A percentile compares a stretch with the other conserved stretches of the same genome.
phyloP scores from a whole-genome alignment of 2,329 filamentous ascomycete genomes.

The Kalmusia sp. region DNA sequence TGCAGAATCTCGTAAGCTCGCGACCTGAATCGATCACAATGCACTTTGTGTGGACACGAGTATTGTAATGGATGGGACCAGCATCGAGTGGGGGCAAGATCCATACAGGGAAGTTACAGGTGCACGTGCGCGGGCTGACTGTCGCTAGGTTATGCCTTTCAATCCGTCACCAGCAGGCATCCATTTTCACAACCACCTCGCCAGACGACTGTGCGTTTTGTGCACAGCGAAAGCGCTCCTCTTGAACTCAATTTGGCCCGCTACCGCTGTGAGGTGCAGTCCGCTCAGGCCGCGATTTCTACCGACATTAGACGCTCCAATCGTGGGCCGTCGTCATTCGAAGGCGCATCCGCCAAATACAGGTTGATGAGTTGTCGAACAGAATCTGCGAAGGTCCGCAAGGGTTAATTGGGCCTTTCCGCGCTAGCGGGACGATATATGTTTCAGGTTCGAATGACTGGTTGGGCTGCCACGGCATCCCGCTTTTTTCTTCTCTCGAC shows the following conservation, averaged over 20 bases:
- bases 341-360: constrained; percentile 36
- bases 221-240: constrained; percentile 1
- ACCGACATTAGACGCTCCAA: constrained; percentile 23
- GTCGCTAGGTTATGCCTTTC: too few relatives aligned
- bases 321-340: constrained; percentile 27
- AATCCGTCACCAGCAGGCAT: constrained; percentile 20
- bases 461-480: constrained; percentile 43
- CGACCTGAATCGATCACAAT: too few relatives aligned
- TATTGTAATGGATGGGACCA: too few relatives aligned
- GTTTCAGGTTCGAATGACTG: constrained; percentile 46
- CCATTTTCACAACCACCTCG: not conserved
- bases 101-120: not conserved
- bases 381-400: constrained; percentile 31
- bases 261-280: not conserved
- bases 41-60: too few relatives aligned
- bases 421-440: constrained; percentile 41
- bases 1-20: too few relatives aligned
- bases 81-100: too few relatives aligned
- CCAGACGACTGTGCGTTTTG: not conserved
- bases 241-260: not conserved
- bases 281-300: constrained; percentile 1
- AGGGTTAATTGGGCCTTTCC: constrained; percentile 37
- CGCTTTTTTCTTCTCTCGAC: constrained; percentile 35
- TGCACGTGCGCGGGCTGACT: too few relatives aligned
- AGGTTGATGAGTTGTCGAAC: constrained; percentile 48